A percentile compares a stretch with the other conserved stretches of the same genome.
Conservation (phyloP, 306 rosid genomes). For the Hylodesmum podocarpum region DNA sequence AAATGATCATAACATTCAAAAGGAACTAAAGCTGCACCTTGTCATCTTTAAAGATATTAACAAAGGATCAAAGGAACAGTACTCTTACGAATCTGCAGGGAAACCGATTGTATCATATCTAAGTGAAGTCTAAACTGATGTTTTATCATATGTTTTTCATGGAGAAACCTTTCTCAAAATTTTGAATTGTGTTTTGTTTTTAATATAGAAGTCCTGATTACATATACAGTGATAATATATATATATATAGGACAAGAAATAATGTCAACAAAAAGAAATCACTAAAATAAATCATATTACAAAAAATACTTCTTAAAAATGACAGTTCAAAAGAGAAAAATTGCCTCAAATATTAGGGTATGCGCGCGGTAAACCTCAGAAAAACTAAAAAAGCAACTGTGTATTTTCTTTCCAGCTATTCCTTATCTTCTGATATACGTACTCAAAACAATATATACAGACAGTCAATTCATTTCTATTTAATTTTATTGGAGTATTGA, state of each 20-base stretch:
- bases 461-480: too few relatives aligned
- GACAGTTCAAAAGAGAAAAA: background rate
- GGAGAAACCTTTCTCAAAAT: background rate
- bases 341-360: background rate
- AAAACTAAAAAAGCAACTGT: too few relatives aligned
- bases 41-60: background rate
- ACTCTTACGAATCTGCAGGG: too few relatives aligned
- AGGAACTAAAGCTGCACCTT: conserved; percentile 2
- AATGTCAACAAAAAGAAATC: background rate
- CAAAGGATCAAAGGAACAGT: background rate
- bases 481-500: too few relatives aligned
- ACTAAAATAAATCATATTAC: background rate
- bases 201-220: background rate
- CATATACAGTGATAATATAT: too few relatives aligned
- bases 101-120: background rate
- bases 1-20: background rate
- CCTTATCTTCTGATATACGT: too few relatives aligned
- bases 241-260: background rate
- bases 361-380: background rate
- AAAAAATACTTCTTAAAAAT: background rate
- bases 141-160: background rate
- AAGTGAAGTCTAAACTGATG: too few relatives aligned
- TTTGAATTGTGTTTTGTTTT: background rate
- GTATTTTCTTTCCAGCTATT: too few relatives aligned
- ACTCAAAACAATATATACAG: too few relatives aligned